A percentile compares a stretch with the other conserved stretches of the same genome.
These are phyloP conservation scores for Glaciozyma martinii DNA, from an alignment of 768 basidiomycete species.

Conservation along the genomic window DNA sequence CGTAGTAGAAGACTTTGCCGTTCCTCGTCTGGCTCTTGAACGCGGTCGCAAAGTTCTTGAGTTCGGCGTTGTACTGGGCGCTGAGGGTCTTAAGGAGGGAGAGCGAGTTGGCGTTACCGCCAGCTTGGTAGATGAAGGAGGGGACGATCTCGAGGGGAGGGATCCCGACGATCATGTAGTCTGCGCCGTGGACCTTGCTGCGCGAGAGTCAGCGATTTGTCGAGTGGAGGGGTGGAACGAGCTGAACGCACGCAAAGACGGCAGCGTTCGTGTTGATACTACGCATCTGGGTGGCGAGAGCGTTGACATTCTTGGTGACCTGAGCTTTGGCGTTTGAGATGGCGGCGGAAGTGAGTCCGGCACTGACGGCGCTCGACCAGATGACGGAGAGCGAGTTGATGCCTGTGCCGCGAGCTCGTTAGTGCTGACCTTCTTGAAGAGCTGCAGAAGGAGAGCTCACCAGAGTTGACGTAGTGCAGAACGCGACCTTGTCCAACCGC, in stretches of 20 bases:
- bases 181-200: constrained; percentile 3
- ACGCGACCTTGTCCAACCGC: constrained; percentile 5
- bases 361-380: constrained; percentile 14
- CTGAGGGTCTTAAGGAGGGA: constrained; percentile 16
- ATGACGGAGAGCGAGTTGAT: constrained; percentile 24
- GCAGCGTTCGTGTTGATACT: neutral
- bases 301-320: constrained; percentile 11
- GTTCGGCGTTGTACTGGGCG: constrained; percentile 25
- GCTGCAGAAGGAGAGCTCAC: neutral
- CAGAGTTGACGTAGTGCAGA: constrained; percentile 24
- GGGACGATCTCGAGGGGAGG: constrained; percentile 27
- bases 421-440: no score
- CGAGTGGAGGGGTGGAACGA: no score
- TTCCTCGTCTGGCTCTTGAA: constrained; percentile 5
- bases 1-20: constrained; percentile 7
- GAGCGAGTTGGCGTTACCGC: constrained; percentile 2
- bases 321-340: constrained; percentile 8
- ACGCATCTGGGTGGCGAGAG: neutral
- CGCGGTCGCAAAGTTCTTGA: neutral
- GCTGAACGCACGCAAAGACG: neutral
- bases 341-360: neutral
- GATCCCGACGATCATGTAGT: constrained; percentile 26
- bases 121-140: neutral
- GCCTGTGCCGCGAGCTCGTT: constrained; percentile 3
- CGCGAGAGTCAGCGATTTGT: neutral